Evolutionary conservation across 371 early-diverging fungal genomes (phyloP), one percentile per base, ranked within the genome.

Genomic region (Basidiobolus meristosporus): DNA sequence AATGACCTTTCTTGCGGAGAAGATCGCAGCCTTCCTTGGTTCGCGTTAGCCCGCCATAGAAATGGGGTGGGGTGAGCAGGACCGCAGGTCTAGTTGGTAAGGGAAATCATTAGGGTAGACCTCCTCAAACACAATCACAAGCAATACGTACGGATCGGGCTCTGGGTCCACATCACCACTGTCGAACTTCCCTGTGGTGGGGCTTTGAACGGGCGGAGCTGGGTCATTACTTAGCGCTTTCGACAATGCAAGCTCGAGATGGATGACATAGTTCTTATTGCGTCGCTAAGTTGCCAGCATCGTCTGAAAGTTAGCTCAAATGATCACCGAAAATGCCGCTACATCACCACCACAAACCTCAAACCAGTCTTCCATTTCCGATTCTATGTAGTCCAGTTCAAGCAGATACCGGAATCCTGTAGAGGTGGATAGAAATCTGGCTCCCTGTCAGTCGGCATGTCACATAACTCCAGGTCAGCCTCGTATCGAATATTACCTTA

Each of bases 361-460:
- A 43, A 73, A 73, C 90, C 90, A 90, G 15, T 71, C 65, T 33
- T 75, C 71, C 70, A 86, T 73, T 53, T 90, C 82, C 22, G 57
- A 60, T 36, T 79, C 73, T 6, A 84, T 68, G 52, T 79, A 84
- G 10, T 70, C 77, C 15, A 70, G 50, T n/a, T 72, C 68, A 28
- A 67, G 57, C 31, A 88, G 47, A 47, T 82, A 78, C 30, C 61
- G 51, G 42, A 82, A 81, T 0, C 87, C 87, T 12, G 60, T 63
- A 1, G 81, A 65, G 1, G 73, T 73, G 0, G 82, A 77, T 21
- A 86, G 52, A 38, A 82, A 77, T 31, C 60, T 60, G 18, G 29
- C 15, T 18, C 30, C 38, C n/a, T 4, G 7, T 23, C 16, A 16
- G 34, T 6, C n/a, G 18, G 5, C 5, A 3, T 12, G 18, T 34